A percentile compares a stretch with the other conserved stretches of the same genome.
Evolutionary conservation across 2,329 filamentous ascomycete species (phyloP).

Genomic region (Coniochaeta hoffmannii): DNA sequence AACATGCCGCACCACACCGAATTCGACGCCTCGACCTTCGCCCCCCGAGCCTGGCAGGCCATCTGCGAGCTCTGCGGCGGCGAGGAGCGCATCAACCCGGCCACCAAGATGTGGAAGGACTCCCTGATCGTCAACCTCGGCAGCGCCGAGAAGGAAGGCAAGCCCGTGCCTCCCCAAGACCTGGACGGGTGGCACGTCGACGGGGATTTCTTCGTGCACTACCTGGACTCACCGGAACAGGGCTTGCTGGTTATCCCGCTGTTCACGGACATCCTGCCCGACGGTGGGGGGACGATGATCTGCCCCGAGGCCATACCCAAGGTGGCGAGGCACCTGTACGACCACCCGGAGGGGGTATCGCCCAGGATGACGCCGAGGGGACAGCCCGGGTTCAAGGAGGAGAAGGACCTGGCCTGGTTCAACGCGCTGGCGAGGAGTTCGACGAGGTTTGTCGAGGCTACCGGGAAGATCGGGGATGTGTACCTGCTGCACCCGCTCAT

Average conservation of each 20-base stretch:
- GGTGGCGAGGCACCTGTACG: constrained; percentile 50
- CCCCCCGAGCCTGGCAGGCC: constrained; percentile 58
- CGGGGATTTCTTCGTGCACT: constrained; percentile 67
- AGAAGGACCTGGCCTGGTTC: constrained; percentile 38
- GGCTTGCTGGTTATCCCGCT: constrained; percentile 60
- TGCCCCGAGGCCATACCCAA: constrained; percentile 51
- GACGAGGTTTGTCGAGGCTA: constrained; percentile 44
- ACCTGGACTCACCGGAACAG: constrained; percentile 63
- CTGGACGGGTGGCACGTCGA: constrained; percentile 60
- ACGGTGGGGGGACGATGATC: constrained; percentile 58
- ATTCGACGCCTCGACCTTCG: constrained; percentile 47
- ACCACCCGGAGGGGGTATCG: constrained; percentile 57
- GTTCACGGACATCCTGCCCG: constrained; percentile 53
- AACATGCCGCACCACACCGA: constrained; percentile 58
- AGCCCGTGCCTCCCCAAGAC: constrained; percentile 40
- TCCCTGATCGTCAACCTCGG: constrained; percentile 65
- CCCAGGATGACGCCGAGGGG: constrained; percentile 56
- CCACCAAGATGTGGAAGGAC: constrained; percentile 55
- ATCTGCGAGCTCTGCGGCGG: constrained; percentile 62
- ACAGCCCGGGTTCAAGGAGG: constrained; percentile 35
- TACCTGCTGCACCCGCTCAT: constrained; percentile 54
- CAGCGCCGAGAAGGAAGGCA: constrained; percentile 41
- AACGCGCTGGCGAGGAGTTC: constrained; percentile 28
- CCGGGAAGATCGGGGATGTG: constrained; percentile 47
- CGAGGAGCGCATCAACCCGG: constrained; percentile 41